Evolutionary conservation across 352 stramenopile genomes (phyloP).

Genomic region (Phytophthora sp.): DNA sequence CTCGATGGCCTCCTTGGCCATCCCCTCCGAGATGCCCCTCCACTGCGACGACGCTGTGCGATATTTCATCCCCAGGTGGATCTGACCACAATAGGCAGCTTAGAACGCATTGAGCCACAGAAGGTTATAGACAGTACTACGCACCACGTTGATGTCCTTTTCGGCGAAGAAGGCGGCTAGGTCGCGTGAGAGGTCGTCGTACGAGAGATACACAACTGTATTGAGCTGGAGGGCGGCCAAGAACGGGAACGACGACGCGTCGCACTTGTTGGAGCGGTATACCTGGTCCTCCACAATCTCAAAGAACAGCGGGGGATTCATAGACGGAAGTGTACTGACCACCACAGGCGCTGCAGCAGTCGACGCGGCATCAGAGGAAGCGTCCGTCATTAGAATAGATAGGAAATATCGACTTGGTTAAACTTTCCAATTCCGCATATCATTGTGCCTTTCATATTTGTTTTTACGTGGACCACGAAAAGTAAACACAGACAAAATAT

Average conservation of each 20-base stretch:
- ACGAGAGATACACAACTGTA: conserved; percentile 87
- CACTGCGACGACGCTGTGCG: conserved; percentile 69
- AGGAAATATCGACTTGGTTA: too few species aligned
- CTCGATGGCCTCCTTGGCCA: conserved; percentile 89
- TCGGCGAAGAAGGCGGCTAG: conserved; percentile 85
- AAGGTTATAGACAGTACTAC: conserved; percentile 10
- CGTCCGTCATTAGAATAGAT: conserved; percentile 37
- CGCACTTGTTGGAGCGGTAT: conserved; percentile 88
- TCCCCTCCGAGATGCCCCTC: conserved; percentile 77
- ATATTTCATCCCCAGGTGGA: conserved; percentile 87
- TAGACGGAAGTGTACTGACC: conserved; percentile 67
- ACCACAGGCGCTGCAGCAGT: conserved; percentile 29
- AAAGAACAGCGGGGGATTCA: conserved; percentile 88
- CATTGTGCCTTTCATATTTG: too few species aligned
- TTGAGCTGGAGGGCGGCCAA: conserved; percentile 81
- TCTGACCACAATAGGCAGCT: conserved; percentile 37
- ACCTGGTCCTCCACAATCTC: conserved; percentile 89
- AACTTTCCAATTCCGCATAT: too few species aligned
- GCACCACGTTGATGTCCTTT: conserved; percentile 77
- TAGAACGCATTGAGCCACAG: background rate
- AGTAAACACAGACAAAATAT: too few species aligned
- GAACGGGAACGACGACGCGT: conserved; percentile 85
- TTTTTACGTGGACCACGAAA: too few species aligned
- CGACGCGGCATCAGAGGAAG: conserved; percentile 14
- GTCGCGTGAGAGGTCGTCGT: conserved; percentile 81